A percentile compares a stretch with the other conserved stretches of the same genome.
Evolutionary conservation across 768 basidiomycete genomes (phyloP).

Genomic region (Boletus insuetus): DNA sequence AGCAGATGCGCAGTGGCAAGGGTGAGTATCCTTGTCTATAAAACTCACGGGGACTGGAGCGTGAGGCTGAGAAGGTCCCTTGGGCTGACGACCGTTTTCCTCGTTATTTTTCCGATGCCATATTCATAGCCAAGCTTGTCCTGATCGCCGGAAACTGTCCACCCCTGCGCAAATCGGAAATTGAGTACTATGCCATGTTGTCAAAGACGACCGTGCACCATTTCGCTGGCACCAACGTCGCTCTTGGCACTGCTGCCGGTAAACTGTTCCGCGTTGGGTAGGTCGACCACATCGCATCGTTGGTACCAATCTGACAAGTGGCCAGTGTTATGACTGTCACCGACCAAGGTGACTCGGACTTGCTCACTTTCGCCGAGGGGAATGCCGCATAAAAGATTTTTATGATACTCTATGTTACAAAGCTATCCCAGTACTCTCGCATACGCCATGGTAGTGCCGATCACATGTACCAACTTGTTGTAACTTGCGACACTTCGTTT

Average conservation of each 20-base stretch:
- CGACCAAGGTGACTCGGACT: constrained; percentile 95
- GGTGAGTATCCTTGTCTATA: constrained; percentile 58
- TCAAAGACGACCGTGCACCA: constrained; percentile 99
- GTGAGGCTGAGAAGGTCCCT: constrained; percentile 99
- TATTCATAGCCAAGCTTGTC: constrained; percentile 85
- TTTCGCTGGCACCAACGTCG: constrained; percentile 96
- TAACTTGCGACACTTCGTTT: too few species aligned
- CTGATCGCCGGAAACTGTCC: constrained; percentile 99
- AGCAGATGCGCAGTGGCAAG: constrained; percentile 98
- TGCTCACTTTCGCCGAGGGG: constrained; percentile 83
- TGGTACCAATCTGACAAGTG: constrained; percentile 5
- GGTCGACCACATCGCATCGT: constrained; percentile 19
- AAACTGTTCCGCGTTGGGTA: constrained; percentile 99
- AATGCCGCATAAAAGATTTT: constrained; percentile 48
- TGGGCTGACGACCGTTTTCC: constrained; percentile 52
- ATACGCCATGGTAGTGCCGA: neutral
- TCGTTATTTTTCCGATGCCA: constrained; percentile 17
- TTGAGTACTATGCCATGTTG: constrained; percentile 99
- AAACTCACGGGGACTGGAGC: constrained; percentile 91
- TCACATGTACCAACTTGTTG: neutral
- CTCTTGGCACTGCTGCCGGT: constrained; percentile 97
- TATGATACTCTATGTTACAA: constrained; percentile 4
- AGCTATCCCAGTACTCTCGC: neutral
- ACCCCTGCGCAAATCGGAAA: constrained; percentile 97
- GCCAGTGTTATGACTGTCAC: constrained; percentile 93